A percentile compares a stretch with the other conserved stretches of the same genome.
phyloP scores from a whole-genome alignment of 176 grass and related monocot species.

The Cenchrus americanus region DNA sequence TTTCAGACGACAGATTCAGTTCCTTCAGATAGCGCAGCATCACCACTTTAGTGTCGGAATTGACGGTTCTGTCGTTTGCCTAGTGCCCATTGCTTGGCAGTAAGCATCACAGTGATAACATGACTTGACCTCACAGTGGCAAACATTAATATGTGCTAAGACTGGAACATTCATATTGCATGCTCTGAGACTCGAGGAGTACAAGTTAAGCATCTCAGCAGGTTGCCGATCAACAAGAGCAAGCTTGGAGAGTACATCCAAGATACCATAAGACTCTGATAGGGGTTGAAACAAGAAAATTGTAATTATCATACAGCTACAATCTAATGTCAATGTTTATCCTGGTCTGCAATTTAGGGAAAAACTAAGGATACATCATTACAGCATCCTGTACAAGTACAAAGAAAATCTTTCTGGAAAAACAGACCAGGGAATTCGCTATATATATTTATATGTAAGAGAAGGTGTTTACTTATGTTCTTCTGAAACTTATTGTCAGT shows the following conservation, averaged over 20 bases:
- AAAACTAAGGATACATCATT: conserved; percentile 43
- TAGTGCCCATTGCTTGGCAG: neutral
- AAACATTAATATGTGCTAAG: neutral
- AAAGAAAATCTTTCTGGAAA: neutral
- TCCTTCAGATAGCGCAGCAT: neutral
- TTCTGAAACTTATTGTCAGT: conserved; percentile 52
- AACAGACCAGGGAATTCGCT: conserved; percentile 46
- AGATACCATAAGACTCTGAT: conserved; percentile 6
- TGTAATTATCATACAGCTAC: conserved; percentile 56
- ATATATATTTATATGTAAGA: conserved; percentile 30
- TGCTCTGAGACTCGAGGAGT: neutral
- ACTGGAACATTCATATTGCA: neutral
- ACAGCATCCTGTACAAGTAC: conserved; percentile 41
- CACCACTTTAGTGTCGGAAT: too few species aligned
- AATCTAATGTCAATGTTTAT: conserved; percentile 58
- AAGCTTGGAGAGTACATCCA: conserved; percentile 31
- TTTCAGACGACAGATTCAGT: neutral
- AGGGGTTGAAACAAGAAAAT: conserved; percentile 28
- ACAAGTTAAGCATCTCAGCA: neutral
- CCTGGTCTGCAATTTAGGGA: conserved; percentile 36
- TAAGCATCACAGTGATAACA: neutral
- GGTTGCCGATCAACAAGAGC: conserved; percentile 1
- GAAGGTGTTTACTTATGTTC: conserved; percentile 29
- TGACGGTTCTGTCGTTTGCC: neutral
- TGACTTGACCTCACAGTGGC: neutral